Evolutionary conservation across 1,284 basidiomycete genomes (phyloP).

Genomic region (Cystobasidium pallidum): DNA sequence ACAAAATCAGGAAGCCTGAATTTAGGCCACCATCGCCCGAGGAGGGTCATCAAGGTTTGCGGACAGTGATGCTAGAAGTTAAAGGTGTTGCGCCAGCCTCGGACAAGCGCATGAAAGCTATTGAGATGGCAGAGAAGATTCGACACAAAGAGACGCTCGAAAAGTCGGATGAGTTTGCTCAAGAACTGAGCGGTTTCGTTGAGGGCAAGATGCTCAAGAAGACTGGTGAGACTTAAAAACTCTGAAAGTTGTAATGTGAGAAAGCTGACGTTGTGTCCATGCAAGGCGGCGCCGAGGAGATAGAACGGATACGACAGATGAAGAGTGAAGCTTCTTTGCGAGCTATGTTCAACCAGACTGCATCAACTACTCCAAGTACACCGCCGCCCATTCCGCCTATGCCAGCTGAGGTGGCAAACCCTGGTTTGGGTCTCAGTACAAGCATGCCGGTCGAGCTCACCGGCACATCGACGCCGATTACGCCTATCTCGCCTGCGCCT

Average conservation of each 20-base stretch:
- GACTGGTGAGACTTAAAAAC: conserved; percentile 65
- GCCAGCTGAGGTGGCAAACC: neutral
- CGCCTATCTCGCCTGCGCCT: neutral
- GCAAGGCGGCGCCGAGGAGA: conserved; percentile 75
- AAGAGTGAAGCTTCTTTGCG: conserved; percentile 80
- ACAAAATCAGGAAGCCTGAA: conserved; percentile 48
- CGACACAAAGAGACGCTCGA: conserved; percentile 73
- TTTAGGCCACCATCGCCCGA: conserved; percentile 63
- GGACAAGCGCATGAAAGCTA: conserved; percentile 75
- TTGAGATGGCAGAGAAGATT: conserved; percentile 78
- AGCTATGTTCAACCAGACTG: conserved; percentile 70
- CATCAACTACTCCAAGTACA: neutral
- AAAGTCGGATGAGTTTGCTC: conserved; percentile 75
- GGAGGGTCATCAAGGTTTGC: conserved; percentile 63
- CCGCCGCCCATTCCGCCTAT: conserved; percentile 10
- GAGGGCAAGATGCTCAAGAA: conserved; percentile 80
- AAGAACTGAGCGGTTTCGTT: conserved; percentile 81
- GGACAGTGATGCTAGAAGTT: conserved; percentile 82
- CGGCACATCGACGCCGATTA: neutral
- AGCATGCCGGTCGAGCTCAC: neutral
- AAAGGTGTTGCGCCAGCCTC: conserved; percentile 78
- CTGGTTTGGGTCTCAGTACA: conserved; percentile 4
- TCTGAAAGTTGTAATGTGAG: neutral
- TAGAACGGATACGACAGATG: conserved; percentile 78
- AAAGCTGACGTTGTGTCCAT: neutral